phyloP scores from a whole-genome alignment of 192 early-diverging fungal species.

The Spizellomyces punctatus region DNA sequence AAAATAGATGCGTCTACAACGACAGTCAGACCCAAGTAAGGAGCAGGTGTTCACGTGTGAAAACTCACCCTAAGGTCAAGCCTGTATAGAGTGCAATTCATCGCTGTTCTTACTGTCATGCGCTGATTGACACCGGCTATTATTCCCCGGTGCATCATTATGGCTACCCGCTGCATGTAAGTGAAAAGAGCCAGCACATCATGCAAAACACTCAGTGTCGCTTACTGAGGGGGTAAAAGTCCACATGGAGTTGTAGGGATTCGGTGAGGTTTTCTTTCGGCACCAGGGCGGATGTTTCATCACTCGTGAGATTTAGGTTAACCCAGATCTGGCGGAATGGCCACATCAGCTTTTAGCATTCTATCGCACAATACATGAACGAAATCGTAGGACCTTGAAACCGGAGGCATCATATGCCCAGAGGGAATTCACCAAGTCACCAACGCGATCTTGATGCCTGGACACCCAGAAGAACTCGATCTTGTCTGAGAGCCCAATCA shows the following conservation, averaged over 20 bases:
- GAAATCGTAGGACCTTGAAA: conserved; percentile 52
- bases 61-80: conserved; percentile 62
- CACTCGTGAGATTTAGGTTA: too few relatives aligned
- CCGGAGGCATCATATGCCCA: conserved; percentile 72
- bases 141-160: conserved; percentile 71
- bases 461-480: conserved; percentile 80
- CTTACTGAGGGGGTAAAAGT: conserved; percentile 81
- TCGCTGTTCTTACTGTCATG: conserved; percentile 53
- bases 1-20: conserved; percentile 72
- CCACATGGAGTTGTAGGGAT: conserved; percentile 60
- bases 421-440: conserved; percentile 61
- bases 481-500: conserved; percentile 56
- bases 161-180: conserved; percentile 49
- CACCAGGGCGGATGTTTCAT: too few relatives aligned
- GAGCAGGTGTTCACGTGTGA: background rate
- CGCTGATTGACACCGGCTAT: conserved; percentile 76
- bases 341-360: too few relatives aligned
- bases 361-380: too few relatives aligned
- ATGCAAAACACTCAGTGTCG: background rate
- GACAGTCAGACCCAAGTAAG: background rate
- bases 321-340: too few relatives aligned
- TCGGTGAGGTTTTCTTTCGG: conserved; percentile 16
- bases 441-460: conserved; percentile 42
- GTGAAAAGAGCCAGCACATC: conserved; percentile 1
- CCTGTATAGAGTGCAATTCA: conserved; percentile 66